Conservation (phyloP, 2,329 filamentous ascomycete genomes). For the Drechslera avenae region DNA sequence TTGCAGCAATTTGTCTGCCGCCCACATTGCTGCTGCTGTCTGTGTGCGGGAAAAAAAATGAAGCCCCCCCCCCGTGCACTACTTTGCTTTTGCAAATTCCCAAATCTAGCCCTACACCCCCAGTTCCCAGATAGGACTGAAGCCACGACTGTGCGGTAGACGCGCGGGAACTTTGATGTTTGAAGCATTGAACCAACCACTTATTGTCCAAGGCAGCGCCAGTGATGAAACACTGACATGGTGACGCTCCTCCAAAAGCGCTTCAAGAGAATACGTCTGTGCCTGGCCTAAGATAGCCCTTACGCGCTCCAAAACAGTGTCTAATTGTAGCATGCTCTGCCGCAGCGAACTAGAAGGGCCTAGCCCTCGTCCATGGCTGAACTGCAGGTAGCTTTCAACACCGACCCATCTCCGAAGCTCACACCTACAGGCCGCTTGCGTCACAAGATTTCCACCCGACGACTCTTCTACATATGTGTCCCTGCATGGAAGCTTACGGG, state of each 20-base stretch:
- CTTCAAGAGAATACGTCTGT: conserved; percentile 1
- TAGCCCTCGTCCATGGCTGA: background rate
- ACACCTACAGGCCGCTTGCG: too few species aligned
- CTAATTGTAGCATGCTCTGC: background rate
- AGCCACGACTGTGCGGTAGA: conserved; percentile 6
- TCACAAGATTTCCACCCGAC: too few species aligned
- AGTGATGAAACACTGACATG: conserved; percentile 30
- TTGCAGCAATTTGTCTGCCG: background rate
- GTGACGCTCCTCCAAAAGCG: conserved; percentile 20
- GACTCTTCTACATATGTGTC: too few species aligned
- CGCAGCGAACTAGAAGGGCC: too few species aligned
- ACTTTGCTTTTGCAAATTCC: too few species aligned
- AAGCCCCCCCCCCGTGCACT: too few species aligned
- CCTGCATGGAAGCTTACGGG: background rate
- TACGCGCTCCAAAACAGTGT: background rate
- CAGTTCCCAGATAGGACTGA: background rate
- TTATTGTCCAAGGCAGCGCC: conserved; percentile 11
- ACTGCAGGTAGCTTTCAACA: too few species aligned
- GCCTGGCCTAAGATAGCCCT: background rate
- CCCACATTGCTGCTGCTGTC: conserved; percentile 1
- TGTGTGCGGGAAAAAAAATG: too few species aligned
- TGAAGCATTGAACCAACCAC: conserved; percentile 14
- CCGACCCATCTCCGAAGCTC: too few species aligned
- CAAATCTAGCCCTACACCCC: background rate
- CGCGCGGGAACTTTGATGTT: conserved; percentile 17